Evolutionary conservation across 2,329 filamentous ascomycete genomes (phyloP).

Genomic region (Cercospora nicotianae): DNA sequence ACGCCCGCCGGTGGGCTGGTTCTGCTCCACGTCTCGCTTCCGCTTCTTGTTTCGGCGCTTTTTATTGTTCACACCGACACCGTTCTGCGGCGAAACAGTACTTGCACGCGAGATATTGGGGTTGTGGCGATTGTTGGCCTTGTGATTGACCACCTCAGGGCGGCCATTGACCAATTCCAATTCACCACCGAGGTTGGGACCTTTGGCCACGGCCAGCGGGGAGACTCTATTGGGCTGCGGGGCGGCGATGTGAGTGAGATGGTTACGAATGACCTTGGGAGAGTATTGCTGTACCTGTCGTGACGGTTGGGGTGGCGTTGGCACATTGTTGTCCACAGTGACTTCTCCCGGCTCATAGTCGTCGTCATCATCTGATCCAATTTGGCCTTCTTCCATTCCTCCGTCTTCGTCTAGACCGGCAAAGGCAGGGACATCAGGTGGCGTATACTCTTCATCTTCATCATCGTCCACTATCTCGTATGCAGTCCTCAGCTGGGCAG

Average conservation of each 20-base stretch:
- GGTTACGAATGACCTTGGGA: conserved; percentile 64
- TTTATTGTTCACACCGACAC: conserved; percentile 29
- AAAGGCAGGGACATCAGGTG: conserved; percentile 33
- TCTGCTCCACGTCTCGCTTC: conserved; percentile 35
- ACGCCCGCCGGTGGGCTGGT: conserved; percentile 18
- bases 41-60: conserved; percentile 40
- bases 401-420: conserved; percentile 26
- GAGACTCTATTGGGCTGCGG: conserved; percentile 73
- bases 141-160: conserved; percentile 35
- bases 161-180: conserved; percentile 50
- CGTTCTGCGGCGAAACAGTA: conserved; percentile 32
- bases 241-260: conserved; percentile 62
- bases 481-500: conserved; percentile 13
- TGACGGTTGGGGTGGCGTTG: conserved; percentile 16
- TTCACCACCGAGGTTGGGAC: conserved; percentile 39
- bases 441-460: conserved; percentile 39
- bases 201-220: conserved; percentile 56
- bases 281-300: conserved; percentile 35
- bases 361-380: conserved; percentile 34
- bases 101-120: conserved; percentile 30
- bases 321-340: conserved; percentile 30
- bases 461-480: conserved; percentile 31
- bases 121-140: conserved; percentile 25
- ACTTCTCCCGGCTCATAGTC: conserved; percentile 42
- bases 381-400: conserved; percentile 23